Percentiles rank a stretch among this genome's conserved stretches.
phyloP scores from a whole-genome alignment of 1,284 basidiomycete genomes.

The Tremellales sp. region DNA sequence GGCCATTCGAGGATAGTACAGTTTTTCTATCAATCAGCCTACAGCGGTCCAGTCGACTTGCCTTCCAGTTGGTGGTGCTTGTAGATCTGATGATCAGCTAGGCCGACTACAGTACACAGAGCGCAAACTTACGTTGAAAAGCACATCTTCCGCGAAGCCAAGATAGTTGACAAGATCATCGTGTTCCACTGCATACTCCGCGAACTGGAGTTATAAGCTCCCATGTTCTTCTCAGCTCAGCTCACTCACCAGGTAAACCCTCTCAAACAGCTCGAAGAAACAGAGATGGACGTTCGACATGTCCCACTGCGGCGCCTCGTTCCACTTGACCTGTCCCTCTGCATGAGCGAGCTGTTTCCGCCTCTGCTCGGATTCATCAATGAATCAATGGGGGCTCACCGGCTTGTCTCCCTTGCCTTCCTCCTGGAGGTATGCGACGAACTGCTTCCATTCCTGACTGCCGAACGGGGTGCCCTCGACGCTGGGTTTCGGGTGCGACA shows the following conservation, averaged over 20 bases:
- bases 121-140: neutral
- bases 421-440: neutral
- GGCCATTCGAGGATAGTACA: constrained; percentile 2
- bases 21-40: neutral
- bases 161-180: constrained; percentile 5
- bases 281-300: constrained; percentile 4
- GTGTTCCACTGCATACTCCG: constrained; percentile 1
- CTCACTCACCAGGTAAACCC: constrained; percentile 3
- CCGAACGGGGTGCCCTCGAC: neutral
- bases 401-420: neutral
- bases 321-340: constrained; percentile 1
- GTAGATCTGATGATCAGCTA: neutral
- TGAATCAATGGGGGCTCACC: neutral
- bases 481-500: neutral
- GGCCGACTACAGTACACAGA: neutral
- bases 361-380: neutral
- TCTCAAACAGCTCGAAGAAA: neutral
- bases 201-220: constrained; percentile 1
- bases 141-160: constrained; percentile 3
- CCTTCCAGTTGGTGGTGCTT: constrained; percentile 6
- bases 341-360: neutral
- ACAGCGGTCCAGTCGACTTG: neutral
- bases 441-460: neutral
- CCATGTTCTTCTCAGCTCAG: neutral
- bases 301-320: neutral